Percentiles rank a stretch among this genome's conserved stretches.
phyloP scores from a whole-genome alignment of 495 filamentous ascomycete species.

The Evansstolkia leycettana region DNA sequence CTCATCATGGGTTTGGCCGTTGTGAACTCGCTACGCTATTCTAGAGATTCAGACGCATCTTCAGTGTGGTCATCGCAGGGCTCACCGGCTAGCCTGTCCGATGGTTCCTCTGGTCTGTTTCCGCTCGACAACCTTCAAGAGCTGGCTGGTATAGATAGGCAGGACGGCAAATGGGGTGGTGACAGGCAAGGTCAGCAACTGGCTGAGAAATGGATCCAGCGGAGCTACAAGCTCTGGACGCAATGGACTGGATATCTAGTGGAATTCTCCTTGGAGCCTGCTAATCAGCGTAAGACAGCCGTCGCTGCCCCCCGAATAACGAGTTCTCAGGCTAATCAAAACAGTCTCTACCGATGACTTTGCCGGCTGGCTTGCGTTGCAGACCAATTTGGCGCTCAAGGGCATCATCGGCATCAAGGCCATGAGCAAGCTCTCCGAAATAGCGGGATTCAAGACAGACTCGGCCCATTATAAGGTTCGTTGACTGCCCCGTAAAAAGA shows the following conservation, averaged over 20 bases:
- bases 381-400: slow-evolving; percentile 88
- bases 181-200: slow-evolving; percentile 29
- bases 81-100: slow-evolving; percentile 7
- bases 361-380: slow-evolving; percentile 82
- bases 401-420: slow-evolving; percentile 91
- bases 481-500: neutral
- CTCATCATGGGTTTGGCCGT: slow-evolving; percentile 86
- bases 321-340: neutral
- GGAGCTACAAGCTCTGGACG: slow-evolving; percentile 72
- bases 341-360: slow-evolving; percentile 85
- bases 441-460: slow-evolving; percentile 56
- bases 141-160: slow-evolving; percentile 29
- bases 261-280: slow-evolving; percentile 72
- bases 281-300: slow-evolving; percentile 55
- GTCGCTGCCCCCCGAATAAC: too few species aligned
- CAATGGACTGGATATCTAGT: slow-evolving; percentile 91
- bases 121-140: slow-evolving; percentile 29
- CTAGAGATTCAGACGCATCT: slow-evolving; percentile 40
- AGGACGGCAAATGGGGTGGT: slow-evolving; percentile 43
- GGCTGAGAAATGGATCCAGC: slow-evolving; percentile 45
- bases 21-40: slow-evolving; percentile 66
- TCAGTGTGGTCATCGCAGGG: slow-evolving; percentile 38
- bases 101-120: slow-evolving; percentile 21
- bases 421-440: slow-evolving; percentile 71
- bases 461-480: slow-evolving; percentile 50